phyloP scores from a whole-genome alignment of 1,284 basidiomycete genomes.

The Cryptococcus sp. region DNA sequence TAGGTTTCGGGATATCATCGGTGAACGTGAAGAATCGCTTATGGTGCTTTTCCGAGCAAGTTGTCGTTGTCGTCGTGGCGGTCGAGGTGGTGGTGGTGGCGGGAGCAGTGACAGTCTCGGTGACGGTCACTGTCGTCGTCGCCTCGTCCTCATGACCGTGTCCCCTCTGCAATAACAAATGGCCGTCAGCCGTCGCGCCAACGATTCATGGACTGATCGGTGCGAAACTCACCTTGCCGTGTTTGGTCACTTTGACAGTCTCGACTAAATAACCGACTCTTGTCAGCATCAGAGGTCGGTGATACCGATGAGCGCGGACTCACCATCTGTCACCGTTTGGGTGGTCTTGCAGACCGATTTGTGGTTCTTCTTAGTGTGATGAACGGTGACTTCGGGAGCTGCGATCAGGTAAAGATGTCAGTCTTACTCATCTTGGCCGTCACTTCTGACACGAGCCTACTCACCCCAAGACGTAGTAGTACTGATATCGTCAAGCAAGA shows the following conservation, averaged over 20 bases:
- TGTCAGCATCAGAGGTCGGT: neutral
- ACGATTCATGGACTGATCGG: neutral
- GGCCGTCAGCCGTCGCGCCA: neutral
- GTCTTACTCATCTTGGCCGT: neutral
- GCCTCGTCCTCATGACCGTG: neutral
- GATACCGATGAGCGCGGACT: too few species aligned
- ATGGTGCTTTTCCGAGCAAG: neutral
- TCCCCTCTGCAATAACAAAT: neutral
- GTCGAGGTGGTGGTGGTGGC: neutral
- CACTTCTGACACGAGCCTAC: neutral
- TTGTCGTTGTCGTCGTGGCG: neutral
- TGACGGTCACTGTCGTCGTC: neutral
- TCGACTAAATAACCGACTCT: neutral
- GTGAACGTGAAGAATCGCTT: neutral
- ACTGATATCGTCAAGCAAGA: neutral
- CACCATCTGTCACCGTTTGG: too few species aligned
- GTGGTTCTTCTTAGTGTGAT: too few species aligned
- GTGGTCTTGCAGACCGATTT: too few species aligned
- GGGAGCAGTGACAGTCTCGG: slow-evolving; percentile 1
- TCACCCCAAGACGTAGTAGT: neutral
- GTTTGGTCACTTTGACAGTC: neutral
- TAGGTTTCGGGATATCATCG: neutral
- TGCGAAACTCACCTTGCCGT: neutral
- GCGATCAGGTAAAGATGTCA: neutral
- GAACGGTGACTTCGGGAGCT: neutral